A percentile compares a stretch with the other conserved stretches of the same genome.
Conservation (phyloP, 306 rosid genomes). For the Clitoria ternatea region DNA sequence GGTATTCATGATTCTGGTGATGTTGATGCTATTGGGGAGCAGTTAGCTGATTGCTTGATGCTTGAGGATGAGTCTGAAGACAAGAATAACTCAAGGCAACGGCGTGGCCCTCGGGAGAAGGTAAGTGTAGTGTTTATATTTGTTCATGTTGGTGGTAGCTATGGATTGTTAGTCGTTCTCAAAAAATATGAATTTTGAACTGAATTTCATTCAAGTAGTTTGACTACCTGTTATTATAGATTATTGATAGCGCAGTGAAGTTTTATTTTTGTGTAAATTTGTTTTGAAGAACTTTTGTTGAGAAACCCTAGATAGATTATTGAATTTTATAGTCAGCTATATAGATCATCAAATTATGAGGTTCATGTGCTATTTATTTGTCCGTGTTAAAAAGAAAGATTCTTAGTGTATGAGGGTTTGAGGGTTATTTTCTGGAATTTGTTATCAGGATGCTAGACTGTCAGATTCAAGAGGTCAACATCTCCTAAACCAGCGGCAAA, state of each 20-base stretch:
- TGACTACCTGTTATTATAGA: neutral
- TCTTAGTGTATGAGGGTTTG: conserved; percentile 22
- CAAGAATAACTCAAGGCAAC: conserved; percentile 44
- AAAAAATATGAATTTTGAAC: neutral
- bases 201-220: neutral
- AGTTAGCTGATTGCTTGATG: conserved; percentile 59
- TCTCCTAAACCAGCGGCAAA: conserved; percentile 61
- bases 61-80: conserved; percentile 58
- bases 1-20: conserved; percentile 23
- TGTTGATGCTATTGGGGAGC: conserved; percentile 45
- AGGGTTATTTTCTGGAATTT: conserved; percentile 26
- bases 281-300: neutral
- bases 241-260: neutral
- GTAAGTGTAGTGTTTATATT: conserved; percentile 25
- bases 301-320: neutral
- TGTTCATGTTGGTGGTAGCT: neutral
- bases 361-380: conserved; percentile 2
- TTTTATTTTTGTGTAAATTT: neutral
- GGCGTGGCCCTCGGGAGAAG: conserved; percentile 57
- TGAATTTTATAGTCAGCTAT: neutral
- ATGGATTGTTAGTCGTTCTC: neutral
- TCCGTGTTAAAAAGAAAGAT: neutral
- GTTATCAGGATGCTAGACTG: conserved; percentile 68
- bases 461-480: conserved; percentile 69
- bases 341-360: neutral